Evolutionary conservation across 148 eudicot species (phyloP).

Genomic region (Drosera capensis): DNA sequence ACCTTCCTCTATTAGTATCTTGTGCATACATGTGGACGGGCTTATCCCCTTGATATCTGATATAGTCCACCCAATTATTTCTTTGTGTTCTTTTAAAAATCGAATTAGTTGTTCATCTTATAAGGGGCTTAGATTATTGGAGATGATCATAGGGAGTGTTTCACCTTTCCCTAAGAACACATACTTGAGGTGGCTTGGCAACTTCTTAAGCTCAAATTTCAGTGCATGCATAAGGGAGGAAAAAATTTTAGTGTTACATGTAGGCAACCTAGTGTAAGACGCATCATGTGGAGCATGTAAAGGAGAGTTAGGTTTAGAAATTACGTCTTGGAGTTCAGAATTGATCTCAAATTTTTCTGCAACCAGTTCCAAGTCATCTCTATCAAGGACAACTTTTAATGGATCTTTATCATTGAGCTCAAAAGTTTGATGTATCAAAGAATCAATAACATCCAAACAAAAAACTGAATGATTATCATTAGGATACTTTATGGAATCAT

Average conservation of each 20-base stretch:
- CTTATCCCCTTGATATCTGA: conserved; percentile 2
- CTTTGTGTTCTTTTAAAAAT: background rate
- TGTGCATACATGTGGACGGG: conserved; percentile 1
- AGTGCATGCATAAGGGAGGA: background rate
- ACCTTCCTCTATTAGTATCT: background rate
- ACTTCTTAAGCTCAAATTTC: background rate
- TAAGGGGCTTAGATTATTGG: background rate
- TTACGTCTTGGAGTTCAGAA: background rate
- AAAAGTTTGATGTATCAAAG: no score
- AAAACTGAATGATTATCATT: background rate
- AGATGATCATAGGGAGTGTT: background rate
- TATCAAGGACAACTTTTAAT: background rate
- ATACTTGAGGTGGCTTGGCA: background rate
- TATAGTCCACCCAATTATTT: background rate
- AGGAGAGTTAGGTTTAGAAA: background rate
- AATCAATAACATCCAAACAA: background rate
- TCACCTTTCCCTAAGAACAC: background rate
- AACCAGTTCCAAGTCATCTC: background rate
- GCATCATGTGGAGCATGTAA: background rate
- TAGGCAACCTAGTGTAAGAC: background rate
- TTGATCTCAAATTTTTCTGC: background rate
- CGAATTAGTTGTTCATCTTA: background rate
- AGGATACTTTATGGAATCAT: no score
- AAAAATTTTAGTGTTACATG: background rate
- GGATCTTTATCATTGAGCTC: background rate